Base-by-base conservation (phyloP, 768 basidiomycete genomes). In the Aureoboletus auriporus region DNA sequence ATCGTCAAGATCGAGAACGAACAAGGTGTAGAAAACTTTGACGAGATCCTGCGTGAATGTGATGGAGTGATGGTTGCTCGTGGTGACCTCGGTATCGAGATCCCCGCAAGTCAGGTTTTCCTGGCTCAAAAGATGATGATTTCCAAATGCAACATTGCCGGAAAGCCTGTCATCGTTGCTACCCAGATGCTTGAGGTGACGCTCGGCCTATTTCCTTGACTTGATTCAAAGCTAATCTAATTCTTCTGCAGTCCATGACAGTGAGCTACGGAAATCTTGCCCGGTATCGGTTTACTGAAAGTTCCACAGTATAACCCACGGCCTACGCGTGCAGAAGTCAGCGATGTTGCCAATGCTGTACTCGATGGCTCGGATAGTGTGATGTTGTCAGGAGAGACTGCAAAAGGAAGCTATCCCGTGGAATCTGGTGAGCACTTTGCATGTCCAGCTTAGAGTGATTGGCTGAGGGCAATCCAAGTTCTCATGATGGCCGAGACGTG, bases 121-220 rank as follows among this genome's bases (percentile, higher is more conserved):
- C 76, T 98, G 61, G 96, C 96, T 8, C 96, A 99, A 70, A 99
- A 99, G 77, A 98, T 98, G 95, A 99, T 99, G 94, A 99, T 98
- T 60, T 83, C 95, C 51, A 98, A 98, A 75, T 96, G 93, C 75
- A 97, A 96, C 77, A 89, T 95, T 63, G 85, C 81, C 46, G 96
- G 96, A 60, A 99, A 99, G 76, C 94, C 96, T 36, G 89, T 91
- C 63, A 98, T 99, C 66, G 94, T 96, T 53, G 96, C 96, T 9
- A 99, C 96, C 12, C 95, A 99, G 71, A 99, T 99, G 95, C 85
- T 99, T 58, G 95, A 98, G 79, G 89, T 87, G 53, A 51, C 74
- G 59, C 27, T 20, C 29, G 8, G n/a, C 28, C 30, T 16, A 35
- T 46, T 36, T 12, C 20, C 4, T 23, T 40, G 33, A 8, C 14